Evolutionary conservation across 352 stramenopile genomes (phyloP).

Genomic region (Phytophthora nicotianae): DNA sequence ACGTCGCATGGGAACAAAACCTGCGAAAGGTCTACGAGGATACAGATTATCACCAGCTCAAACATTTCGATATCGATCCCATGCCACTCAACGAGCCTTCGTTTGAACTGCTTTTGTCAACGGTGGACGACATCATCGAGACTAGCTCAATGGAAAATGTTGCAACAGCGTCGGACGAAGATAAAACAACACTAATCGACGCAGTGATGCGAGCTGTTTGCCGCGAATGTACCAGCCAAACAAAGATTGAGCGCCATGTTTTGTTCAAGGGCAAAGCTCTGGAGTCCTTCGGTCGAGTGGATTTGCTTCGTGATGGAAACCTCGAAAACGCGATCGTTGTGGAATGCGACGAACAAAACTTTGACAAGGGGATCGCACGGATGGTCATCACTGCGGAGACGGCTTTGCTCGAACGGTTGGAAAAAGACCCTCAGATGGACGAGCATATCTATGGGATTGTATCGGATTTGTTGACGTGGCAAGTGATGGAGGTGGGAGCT

Average conservation of each 20-base stretch:
- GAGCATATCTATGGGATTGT: constrained; percentile 19
- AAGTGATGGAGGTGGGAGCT: constrained; percentile 22
- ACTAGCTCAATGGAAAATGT: constrained; percentile 18
- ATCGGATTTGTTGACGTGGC: constrained; percentile 27
- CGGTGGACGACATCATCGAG: constrained; percentile 17
- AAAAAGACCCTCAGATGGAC: constrained; percentile 7
- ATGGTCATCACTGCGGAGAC: constrained; percentile 15
- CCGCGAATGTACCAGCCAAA: constrained; percentile 17
- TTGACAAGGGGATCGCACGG: constrained; percentile 16
- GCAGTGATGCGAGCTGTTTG: constrained; percentile 15
- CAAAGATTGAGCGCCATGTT: constrained; percentile 15
- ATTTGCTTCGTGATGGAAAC: constrained; percentile 8
- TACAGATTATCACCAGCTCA: constrained; percentile 1
- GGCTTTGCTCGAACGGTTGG: constrained; percentile 11
- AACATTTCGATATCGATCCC: constrained; percentile 18
- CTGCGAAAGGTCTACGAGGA: constrained; percentile 12
- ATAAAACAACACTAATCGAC: constrained; percentile 18
- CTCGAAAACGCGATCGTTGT: constrained; percentile 18
- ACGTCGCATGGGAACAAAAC: constrained; percentile 17
- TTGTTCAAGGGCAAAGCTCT: constrained; percentile 20
- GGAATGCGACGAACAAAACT: constrained; percentile 14
- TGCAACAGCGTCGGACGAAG: constrained; percentile 5
- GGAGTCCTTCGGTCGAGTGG: constrained; percentile 5
- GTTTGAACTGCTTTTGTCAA: constrained; percentile 10
- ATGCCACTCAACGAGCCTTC: constrained; percentile 19